These are phyloP conservation scores for Phytophthora constricta DNA, from an alignment of 352 stramenopile genomes.

Conservation along the genomic window DNA sequence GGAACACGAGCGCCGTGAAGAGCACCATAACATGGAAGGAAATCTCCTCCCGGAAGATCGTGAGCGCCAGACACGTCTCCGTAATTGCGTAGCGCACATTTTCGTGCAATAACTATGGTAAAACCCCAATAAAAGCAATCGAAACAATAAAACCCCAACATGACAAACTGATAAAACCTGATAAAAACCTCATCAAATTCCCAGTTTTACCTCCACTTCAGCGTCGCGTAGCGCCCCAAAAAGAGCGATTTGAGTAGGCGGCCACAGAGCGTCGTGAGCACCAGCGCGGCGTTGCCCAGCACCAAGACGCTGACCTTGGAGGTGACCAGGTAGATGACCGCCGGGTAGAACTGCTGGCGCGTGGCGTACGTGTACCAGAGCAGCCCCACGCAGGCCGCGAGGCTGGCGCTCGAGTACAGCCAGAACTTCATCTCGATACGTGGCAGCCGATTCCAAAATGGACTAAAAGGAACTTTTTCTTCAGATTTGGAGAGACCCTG, in stretches of 20 bases:
- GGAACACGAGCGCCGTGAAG: conserved; percentile 96
- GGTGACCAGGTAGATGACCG: conserved; percentile 96
- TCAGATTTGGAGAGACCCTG: too few relatives aligned
- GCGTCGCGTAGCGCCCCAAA: conserved; percentile 79
- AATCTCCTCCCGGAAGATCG: conserved; percentile 98
- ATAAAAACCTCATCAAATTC: conserved; percentile 4
- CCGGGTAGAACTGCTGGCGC: conserved; percentile 97
- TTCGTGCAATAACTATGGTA: conserved; percentile 91
- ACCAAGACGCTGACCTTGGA: conserved; percentile 97
- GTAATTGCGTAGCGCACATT: conserved; percentile 98
- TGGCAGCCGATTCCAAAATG: too few relatives aligned
- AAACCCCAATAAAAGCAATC: conserved; percentile 9
- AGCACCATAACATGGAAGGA: conserved; percentile 94
- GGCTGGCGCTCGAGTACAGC: conserved; percentile 89
- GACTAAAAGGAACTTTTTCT: too few relatives aligned
- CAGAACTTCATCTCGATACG: conserved; percentile 78
- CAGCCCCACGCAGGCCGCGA: conserved; percentile 82
- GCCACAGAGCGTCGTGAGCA: conserved; percentile 85
- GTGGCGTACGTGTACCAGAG: conserved; percentile 95
- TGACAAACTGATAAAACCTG: conserved; percentile 8
- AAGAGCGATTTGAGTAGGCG: conserved; percentile 90
- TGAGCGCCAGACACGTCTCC: conserved; percentile 99
- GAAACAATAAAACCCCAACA: conserved; percentile 1
- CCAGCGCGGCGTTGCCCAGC: conserved; percentile 95
- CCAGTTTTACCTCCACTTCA: conserved; percentile 71